Evolutionary conservation across 1,284 basidiomycete genomes (phyloP).

Genomic region (Pholiota adiposa): DNA sequence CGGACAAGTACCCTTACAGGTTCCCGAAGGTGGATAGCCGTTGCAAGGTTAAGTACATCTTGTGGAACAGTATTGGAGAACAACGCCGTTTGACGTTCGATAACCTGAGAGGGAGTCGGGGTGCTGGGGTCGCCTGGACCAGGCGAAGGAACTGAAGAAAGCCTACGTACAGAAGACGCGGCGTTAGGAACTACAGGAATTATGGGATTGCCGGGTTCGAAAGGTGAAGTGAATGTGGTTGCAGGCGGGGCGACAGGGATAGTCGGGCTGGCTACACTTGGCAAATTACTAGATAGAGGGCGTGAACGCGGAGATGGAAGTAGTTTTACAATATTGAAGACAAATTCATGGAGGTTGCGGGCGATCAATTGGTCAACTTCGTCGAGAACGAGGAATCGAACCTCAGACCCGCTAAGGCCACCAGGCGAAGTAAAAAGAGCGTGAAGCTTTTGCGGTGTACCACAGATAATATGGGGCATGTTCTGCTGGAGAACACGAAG

Average conservation of each 20-base stretch:
- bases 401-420: conserved; percentile 79
- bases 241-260: conserved; percentile 15
- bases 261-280: conserved; percentile 24
- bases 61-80: conserved; percentile 96
- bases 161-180: conserved; percentile 52
- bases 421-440: conserved; percentile 87
- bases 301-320: conserved; percentile 85
- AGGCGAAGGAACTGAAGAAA: conserved; percentile 58
- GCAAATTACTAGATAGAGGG: conserved; percentile 38
- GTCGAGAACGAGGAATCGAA: conserved; percentile 92
- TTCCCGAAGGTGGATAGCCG: conserved; percentile 88
- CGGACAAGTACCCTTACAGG: conserved; percentile 95
- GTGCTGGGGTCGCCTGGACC: conserved; percentile 36
- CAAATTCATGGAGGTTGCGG: conserved; percentile 93
- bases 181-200: conserved; percentile 30
- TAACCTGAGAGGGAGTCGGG: conserved; percentile 31
- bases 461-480: conserved; percentile 93
- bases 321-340: conserved; percentile 89
- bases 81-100: conserved; percentile 93
- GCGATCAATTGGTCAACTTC: conserved; percentile 98
- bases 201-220: conserved; percentile 50
- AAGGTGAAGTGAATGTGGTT: conserved; percentile 48
- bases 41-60: conserved; percentile 90
- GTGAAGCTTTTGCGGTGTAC: conserved; percentile 95
- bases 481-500: conserved; percentile 86